phyloP scores from a whole-genome alignment of 768 basidiomycete species.

The Antrodiella citrinella region DNA sequence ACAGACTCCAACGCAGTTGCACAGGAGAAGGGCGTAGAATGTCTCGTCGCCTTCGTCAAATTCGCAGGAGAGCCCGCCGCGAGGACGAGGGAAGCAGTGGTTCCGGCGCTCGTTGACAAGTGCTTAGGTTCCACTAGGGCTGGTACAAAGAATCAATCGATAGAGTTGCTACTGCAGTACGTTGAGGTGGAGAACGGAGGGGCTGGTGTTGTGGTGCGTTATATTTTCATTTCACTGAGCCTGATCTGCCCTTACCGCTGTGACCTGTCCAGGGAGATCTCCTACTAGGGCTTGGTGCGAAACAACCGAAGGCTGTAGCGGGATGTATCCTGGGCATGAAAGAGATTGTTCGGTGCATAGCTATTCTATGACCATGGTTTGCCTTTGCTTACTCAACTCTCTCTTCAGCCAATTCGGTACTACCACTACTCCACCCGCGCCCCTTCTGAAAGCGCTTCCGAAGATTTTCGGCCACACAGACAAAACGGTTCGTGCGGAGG shows the following conservation, averaged over 20 bases:
- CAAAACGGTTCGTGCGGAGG: conserved; percentile 93
- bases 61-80: conserved; percentile 86
- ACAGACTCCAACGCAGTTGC: conserved; percentile 94
- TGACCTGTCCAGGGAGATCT: conserved; percentile 58
- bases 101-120: conserved; percentile 94
- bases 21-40: conserved; percentile 96
- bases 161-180: conserved; percentile 83
- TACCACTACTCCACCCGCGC: conserved; percentile 62
- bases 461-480: conserved; percentile 95
- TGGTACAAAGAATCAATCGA: conserved; percentile 81
- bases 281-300: conserved; percentile 77
- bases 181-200: conserved; percentile 90
- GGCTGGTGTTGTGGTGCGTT: conserved; percentile 80
- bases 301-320: conserved; percentile 91
- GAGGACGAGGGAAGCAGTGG: conserved; percentile 68
- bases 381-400: conserved; percentile 1
- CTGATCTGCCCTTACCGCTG: no score
- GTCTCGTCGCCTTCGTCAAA: conserved; percentile 77
- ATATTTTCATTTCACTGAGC: conserved; percentile 3
- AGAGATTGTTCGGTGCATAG: conserved; percentile 73
- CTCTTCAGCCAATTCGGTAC: conserved; percentile 65
- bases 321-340: conserved; percentile 70
- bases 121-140: conserved; percentile 86
- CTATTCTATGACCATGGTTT: not conserved
- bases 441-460: conserved; percentile 79